These are phyloP conservation scores for Acanthamoeba castellanii DNA, from an alignment of 208 protist species.

Conservation along the genomic window DNA sequence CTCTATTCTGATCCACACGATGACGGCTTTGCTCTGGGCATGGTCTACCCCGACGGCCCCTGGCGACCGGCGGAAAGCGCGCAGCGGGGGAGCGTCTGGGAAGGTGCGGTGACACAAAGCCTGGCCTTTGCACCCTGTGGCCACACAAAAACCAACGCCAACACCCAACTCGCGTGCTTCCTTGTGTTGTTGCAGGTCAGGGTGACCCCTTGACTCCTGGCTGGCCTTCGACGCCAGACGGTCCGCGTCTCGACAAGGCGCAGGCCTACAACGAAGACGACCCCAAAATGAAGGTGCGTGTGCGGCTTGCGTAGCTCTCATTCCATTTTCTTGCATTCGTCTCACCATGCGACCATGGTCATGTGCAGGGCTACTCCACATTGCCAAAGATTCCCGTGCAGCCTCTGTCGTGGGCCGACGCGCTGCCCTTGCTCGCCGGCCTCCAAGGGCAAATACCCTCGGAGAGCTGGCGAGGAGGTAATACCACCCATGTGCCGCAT, in stretches of 20 bases:
- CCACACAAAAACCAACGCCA: background rate
- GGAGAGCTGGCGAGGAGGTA: background rate
- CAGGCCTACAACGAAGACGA: constrained; percentile 42
- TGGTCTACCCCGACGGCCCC: constrained; percentile 73
- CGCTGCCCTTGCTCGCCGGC: constrained; percentile 39
- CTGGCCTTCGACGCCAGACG: constrained; percentile 41
- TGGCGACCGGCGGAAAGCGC: constrained; percentile 58
- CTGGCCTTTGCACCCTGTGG: background rate
- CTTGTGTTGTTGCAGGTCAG: constrained; percentile 7
- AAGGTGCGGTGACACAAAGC: background rate
- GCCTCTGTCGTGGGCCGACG: constrained; percentile 65
- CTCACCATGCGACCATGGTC: no score
- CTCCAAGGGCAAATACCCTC: background rate
- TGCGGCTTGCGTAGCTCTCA: no score
- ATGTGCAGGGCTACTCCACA: constrained; percentile 4
- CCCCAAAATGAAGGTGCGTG: constrained; percentile 16
- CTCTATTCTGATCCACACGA: constrained; percentile 74
- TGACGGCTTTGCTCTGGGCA: constrained; percentile 51
- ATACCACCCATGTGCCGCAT: background rate
- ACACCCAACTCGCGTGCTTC: background rate
- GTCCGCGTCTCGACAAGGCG: constrained; percentile 4
- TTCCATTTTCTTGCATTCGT: no score
- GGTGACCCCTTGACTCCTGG: constrained; percentile 60
- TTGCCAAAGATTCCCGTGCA: constrained; percentile 69
- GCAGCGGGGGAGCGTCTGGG: constrained; percentile 71